These are phyloP conservation scores for Lithohypha guttulata DNA, from an alignment of 2,329 filamentous ascomycete species.

Conservation along the genomic window DNA sequence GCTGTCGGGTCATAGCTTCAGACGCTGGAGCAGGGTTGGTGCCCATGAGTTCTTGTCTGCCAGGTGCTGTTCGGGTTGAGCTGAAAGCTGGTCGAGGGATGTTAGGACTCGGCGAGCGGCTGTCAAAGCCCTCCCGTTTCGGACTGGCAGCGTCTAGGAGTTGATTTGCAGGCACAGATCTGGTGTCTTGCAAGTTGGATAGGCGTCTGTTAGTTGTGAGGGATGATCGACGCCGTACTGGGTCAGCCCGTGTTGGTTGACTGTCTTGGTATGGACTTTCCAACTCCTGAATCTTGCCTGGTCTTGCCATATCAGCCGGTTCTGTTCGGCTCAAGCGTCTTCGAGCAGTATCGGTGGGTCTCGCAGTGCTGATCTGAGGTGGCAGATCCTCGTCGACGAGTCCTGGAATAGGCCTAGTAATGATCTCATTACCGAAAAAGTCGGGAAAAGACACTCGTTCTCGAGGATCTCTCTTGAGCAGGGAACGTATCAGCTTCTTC, in stretches of 20 bases:
- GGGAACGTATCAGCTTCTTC: constrained; percentile 65
- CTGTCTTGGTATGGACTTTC: constrained; percentile 19
- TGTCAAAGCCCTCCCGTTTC: constrained; percentile 31
- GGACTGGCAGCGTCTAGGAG: constrained; percentile 19
- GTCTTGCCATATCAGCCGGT: constrained; percentile 14
- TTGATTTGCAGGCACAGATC: constrained; percentile 22
- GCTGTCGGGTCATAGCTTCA: constrained; percentile 51
- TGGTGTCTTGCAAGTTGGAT: too few species aligned
- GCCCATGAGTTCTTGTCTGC: constrained; percentile 29
- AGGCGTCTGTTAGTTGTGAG: constrained; percentile 11
- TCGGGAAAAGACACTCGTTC: constrained; percentile 77
- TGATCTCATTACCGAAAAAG: constrained; percentile 67
- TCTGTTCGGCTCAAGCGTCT: constrained; percentile 17
- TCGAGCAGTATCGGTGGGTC: constrained; percentile 10
- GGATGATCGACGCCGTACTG: constrained; percentile 12
- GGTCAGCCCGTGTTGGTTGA: constrained; percentile 8
- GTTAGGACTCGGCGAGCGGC: constrained; percentile 21
- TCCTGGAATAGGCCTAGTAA: constrained; percentile 66
- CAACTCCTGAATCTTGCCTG: constrained; percentile 15
- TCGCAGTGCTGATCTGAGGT: neutral
- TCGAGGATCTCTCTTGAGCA: constrained; percentile 76
- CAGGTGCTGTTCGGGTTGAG: constrained; percentile 32
- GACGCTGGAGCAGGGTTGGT: constrained; percentile 26
- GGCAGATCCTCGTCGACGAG: constrained; percentile 66
- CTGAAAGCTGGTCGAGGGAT: constrained; percentile 24